phyloP scores from a whole-genome alignment of 2,329 filamentous ascomycete species.

The Claviceps spartinae region DNA sequence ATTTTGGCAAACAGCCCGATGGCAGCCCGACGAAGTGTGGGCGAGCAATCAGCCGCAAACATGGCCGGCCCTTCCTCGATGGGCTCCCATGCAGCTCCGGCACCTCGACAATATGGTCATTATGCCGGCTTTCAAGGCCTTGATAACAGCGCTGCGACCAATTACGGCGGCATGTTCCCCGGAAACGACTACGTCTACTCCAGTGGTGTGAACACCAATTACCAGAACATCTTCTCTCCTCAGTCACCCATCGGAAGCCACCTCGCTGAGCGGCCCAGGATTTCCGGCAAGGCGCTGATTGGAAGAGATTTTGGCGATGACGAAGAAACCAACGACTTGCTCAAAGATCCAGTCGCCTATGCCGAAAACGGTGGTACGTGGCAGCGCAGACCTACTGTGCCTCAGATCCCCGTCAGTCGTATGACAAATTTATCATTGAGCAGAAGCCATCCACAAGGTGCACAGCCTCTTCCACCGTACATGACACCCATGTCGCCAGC shows the following conservation, averaged over 20 bases:
- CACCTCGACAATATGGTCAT: constrained; percentile 40
- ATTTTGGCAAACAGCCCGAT: constrained; percentile 32
- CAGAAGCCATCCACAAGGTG: constrained; percentile 37
- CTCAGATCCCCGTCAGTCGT: constrained; percentile 54
- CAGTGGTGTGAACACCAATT: constrained; percentile 39
- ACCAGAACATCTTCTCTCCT: constrained; percentile 55
- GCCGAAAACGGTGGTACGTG: constrained; percentile 42
- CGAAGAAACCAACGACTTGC: constrained; percentile 58
- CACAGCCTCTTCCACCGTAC: constrained; percentile 40
- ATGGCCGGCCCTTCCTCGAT: constrained; percentile 25
- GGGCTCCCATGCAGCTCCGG: constrained; percentile 25
- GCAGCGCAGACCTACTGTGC: constrained; percentile 55
- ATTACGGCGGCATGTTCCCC: constrained; percentile 38
- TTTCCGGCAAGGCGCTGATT: constrained; percentile 59
- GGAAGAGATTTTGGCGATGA: constrained; percentile 50
- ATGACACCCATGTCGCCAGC: constrained; percentile 41
- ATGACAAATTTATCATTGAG: constrained; percentile 61
- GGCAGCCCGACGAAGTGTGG: constrained; percentile 14
- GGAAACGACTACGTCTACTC: constrained; percentile 45
- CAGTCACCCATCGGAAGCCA: constrained; percentile 62
- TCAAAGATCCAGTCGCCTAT: constrained; percentile 59
- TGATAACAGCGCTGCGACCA: constrained; percentile 45
- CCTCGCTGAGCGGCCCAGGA: constrained; percentile 44
- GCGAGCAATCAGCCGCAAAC: constrained; percentile 11
- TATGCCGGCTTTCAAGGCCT: constrained; percentile 50